Percentiles rank a stretch among this genome's conserved stretches.
Conservation (phyloP, 805 yeast genomes). For the Sungouiozyma intestinalis region DNA sequence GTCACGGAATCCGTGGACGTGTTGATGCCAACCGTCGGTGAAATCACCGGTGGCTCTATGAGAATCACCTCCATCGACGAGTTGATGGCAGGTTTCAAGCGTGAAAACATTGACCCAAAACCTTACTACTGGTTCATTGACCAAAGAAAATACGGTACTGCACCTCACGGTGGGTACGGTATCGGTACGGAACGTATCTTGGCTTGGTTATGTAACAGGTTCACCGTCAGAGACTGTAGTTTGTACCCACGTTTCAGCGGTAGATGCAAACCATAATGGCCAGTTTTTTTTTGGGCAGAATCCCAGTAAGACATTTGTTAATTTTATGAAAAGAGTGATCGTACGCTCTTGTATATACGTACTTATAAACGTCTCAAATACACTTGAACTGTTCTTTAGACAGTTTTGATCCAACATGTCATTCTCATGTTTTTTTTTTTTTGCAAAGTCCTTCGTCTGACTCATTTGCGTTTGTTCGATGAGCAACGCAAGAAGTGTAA, state of each 20-base stretch:
- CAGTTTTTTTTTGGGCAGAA: not conserved
- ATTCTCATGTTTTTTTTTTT: too few species aligned
- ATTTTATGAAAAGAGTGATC: too few species aligned
- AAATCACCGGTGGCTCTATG: slow-evolving; percentile 98
- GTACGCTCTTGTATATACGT: not conserved
- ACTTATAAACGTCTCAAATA: too few species aligned
- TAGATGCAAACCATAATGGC: slow-evolving; percentile 79
- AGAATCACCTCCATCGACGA: slow-evolving; percentile 79
- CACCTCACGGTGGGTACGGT: slow-evolving; percentile 99
- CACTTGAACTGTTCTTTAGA: too few species aligned
- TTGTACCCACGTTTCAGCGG: slow-evolving; percentile 97
- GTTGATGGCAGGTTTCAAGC: slow-evolving; percentile 78
- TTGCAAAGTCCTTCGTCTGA: too few species aligned
- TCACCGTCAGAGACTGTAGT: slow-evolving; percentile 96
- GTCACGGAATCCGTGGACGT: slow-evolving; percentile 98
- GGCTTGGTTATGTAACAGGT: slow-evolving; percentile 97
- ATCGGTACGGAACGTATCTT: slow-evolving; percentile 95
- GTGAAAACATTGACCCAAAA: slow-evolving; percentile 76
- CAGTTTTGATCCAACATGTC: too few species aligned
- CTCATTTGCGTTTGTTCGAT: too few species aligned
- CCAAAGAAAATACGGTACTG: slow-evolving; percentile 92
- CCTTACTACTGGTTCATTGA: slow-evolving; percentile 95
- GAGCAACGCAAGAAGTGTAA: too few species aligned
- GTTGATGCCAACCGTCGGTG: slow-evolving; percentile 98
- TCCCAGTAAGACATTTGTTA: not conserved